A percentile compares a stretch with the other conserved stretches of the same genome.
Evolutionary conservation across 2,329 filamentous ascomycete species (phyloP).

Genomic region (Chaetomium sp.): DNA sequence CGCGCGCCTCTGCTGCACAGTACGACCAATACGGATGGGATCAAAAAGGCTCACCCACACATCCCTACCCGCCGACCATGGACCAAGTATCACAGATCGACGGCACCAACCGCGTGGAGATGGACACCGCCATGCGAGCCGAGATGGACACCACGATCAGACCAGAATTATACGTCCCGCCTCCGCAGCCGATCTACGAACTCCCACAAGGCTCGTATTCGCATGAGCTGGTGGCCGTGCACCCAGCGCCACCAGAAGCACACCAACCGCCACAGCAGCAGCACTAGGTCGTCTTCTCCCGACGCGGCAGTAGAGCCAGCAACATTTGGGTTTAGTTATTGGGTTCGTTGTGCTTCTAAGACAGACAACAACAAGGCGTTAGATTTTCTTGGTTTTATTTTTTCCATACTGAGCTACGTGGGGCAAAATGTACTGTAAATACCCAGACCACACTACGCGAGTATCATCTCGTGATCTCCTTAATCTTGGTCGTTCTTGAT

Average conservation of each 20-base stretch:
- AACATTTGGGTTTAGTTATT: too few species aligned
- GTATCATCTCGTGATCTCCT: too few species aligned
- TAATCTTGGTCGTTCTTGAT: too few species aligned
- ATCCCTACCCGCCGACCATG: not conserved
- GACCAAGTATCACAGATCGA: slow-evolving; percentile 19
- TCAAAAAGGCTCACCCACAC: slow-evolving; percentile 6
- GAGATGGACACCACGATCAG: slow-evolving; percentile 18
- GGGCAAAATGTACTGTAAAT: too few species aligned
- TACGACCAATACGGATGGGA: slow-evolving; percentile 19
- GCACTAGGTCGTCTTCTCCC: slow-evolving; percentile 16
- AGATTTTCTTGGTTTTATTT: too few species aligned
- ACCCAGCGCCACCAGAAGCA: too few species aligned
- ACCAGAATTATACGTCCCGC: slow-evolving; percentile 23
- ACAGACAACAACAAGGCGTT: too few species aligned
- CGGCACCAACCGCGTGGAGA: slow-evolving; percentile 20
- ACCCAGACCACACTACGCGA: too few species aligned
- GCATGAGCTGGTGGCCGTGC: slow-evolving; percentile 31
- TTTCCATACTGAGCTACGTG: too few species aligned
- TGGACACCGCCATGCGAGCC: slow-evolving; percentile 9
- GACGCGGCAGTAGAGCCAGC: too few species aligned
- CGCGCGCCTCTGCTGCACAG: slow-evolving; percentile 4
- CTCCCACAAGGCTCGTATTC: slow-evolving; percentile 28
- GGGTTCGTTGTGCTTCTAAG: too few species aligned
- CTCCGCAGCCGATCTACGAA: slow-evolving; percentile 26
- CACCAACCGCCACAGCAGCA: slow-evolving; percentile 9